Evolutionary conservation across 2,329 filamentous ascomycete genomes (phyloP), one percentile per base, ranked within the genome.

Genomic region (Sarocladiaceae sp.): DNA sequence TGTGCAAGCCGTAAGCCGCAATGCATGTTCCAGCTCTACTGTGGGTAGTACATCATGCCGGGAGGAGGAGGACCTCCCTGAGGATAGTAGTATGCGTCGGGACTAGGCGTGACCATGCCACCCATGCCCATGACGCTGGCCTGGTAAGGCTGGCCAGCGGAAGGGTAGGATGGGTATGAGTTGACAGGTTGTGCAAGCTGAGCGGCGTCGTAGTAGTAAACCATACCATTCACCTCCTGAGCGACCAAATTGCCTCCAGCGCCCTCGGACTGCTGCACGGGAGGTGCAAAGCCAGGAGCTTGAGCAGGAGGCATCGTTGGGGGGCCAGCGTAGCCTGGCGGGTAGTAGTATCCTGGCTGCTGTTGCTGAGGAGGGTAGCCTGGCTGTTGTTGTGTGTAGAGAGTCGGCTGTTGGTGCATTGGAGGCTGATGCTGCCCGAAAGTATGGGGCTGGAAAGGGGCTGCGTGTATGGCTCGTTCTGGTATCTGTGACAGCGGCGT

Each of bases 181-280:
- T 72, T 65, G 57, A 81, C 72, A 1, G 79, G 71, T 23, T 82
- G 71, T 23, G 82, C 74, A 46, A 92, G 73, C 63, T 91, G 86
- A n/a, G 84, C 79, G 7, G 89, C 79, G 63, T 96, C 88, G 62
- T 91, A 92, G 66, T 96, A 99, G 68, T 96, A 97, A 1, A 96
- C 91, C 80, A 95, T 97, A 56, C 94, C 94, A 60, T 96, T 96
- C 57, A 86, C 85, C 72, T 97, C 93, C 67, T 97, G 92, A 0
- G 90, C 90, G 46, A 87, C 80, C 37, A 83, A 66, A 57, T 75
- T 80, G 17, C 74, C 62, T 26, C 64, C 62, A 26, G 59, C 40
- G 53, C 11, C 56, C 54, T 50, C 47, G n/a, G 37, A 25, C 36
- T 51, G 49, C 23, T 60, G 58, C 65, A 35, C 67, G 8, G 83